Evolutionary conservation across 2,329 filamentous ascomycete species (phyloP).

Genomic region (Emydomyces testavorans): DNA sequence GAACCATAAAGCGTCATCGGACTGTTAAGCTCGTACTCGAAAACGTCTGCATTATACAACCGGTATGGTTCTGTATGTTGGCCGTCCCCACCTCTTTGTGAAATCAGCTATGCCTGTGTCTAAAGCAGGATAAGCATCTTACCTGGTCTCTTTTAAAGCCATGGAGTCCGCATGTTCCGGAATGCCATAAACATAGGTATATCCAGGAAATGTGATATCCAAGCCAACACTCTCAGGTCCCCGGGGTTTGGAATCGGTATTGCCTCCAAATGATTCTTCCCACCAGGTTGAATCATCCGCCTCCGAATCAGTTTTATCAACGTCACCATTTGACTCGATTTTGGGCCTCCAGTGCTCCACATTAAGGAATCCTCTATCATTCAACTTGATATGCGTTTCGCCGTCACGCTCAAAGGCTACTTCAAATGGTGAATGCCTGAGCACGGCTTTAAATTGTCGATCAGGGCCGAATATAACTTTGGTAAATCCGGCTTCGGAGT

Average conservation of each 20-base stretch:
- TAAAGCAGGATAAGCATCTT: conserved; percentile 15
- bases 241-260: conserved; percentile 88
- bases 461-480: conserved; percentile 66
- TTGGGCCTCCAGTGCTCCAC: conserved; percentile 92
- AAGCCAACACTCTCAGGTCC: conserved; percentile 85
- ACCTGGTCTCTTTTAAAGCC: conserved; percentile 77
- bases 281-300: conserved; percentile 90
- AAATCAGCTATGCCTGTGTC: conserved; percentile 18
- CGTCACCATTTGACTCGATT: conserved; percentile 46
- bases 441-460: conserved; percentile 66
- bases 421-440: conserved; percentile 70
- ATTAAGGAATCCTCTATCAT: conserved; percentile 80
- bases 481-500: conserved; percentile 57
- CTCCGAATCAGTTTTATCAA: conserved; percentile 31
- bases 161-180: conserved; percentile 83
- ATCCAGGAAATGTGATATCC: conserved; percentile 85
- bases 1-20: conserved; percentile 98
- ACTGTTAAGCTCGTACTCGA: conserved; percentile 93
- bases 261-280: conserved; percentile 92
- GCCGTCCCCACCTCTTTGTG: conserved; percentile 57
- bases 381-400: conserved; percentile 71
- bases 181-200: conserved; percentile 86
- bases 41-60: conserved; percentile 92
- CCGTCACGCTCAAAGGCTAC: conserved; percentile 81
- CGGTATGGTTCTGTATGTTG: conserved; percentile 84